Evolutionary conservation across 2,329 filamentous ascomycete species (phyloP), one percentile per base, ranked within the genome.

Genomic region (Ampelomyces quisqualis): DNA sequence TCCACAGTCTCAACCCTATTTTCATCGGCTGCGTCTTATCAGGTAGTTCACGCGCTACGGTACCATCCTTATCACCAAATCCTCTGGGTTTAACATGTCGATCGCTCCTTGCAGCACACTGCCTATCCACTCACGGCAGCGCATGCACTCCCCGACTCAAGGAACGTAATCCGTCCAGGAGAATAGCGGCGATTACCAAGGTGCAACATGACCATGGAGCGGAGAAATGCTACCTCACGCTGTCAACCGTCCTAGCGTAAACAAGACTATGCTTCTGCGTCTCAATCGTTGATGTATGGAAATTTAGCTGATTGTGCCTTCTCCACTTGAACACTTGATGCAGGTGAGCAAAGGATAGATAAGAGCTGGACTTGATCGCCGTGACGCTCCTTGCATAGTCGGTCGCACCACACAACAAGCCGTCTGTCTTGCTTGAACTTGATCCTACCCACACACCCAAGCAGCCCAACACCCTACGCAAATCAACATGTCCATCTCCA

Each of bases 401-500:
- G 15, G 27, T 11, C 4, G 9, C 2, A 11, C 14, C 17, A 20
- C 31, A 23, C 31, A 22, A 17, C 30, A 20, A n/a, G 13, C 13
- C 27, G 10, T 9, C 5, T 9, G 7, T 13, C 7, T 11, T 21
- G 5, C n/a, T 7, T 20, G 7, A 13, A 14, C 14, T 13, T 22
- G 7, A 14, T 14, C 18, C 8, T 23, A n/a, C 17, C 14, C 11
- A 17, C n/a, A 34, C 17, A 15, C 7, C 17, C 17, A 13, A 31
- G 17, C 10, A 19, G 13, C 9, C 10, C 13, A 4, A 31, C 29
- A 19, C n/a, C 3, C 7, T n/a, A 11, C 10, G 31, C 3, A 13
- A 17, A 26, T 34, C 46, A 49, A 8, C 7, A 68, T 68, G 64
- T 51, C 57, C 2, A 30, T 34, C 19, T 40, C 18, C 30, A 52